Base-by-base conservation (phyloP, 371 early-diverging fungal genomes). In the Syncephalastrum contaminatum region DNA sequence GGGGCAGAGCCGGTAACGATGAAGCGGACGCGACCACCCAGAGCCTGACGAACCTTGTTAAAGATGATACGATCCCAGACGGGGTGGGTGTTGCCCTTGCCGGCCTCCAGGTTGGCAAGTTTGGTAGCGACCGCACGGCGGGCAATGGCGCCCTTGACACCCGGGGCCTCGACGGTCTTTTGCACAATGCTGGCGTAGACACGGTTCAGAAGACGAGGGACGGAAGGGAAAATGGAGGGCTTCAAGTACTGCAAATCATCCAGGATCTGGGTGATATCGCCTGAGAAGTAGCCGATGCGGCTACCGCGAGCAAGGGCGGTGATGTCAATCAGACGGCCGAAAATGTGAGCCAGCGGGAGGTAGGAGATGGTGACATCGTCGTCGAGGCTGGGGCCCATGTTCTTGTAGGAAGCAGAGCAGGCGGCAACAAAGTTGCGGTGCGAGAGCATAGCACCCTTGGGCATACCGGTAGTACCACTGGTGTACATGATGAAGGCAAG, bases 51-150 rank as follows among this genome's bases (percentile, higher is more conserved):
- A 25, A 97, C 81, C 72, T 92, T 93, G 66, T 80, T 86, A 73
- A 99, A 99, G 4, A 99, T 58, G n/a, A 99, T 52, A 13, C 81
- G 73, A 80, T 99, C 99, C 89, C 96, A 93, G 44, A 99, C 40
- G 1, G 82, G 40, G 66, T 93, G 92, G 8, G 81, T 85, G 57
- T 77, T 59, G 72, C 40, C 87, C 79, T 44, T 82, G 81, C 4
- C 73, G 75, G 56, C 53, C 42, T 81, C 63, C 19, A 92, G 65
- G 46, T 83, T 75, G 13, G 77, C 71, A 47, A 88, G 19, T 59
- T 91, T 90, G 53, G 65, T 63, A 20, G 70, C 69, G 3, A 84
- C 70, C 24, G 73, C 77, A 21, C 48, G 46, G 20, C 68, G 66
- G 55, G 95, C 89, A 16, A 97, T 61, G 12, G 68, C 65, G 25